Evolutionary conservation across 2,329 filamentous ascomycete genomes (phyloP), one percentile per base, ranked within the genome.

Genomic region (Penicillium decumbens): DNA sequence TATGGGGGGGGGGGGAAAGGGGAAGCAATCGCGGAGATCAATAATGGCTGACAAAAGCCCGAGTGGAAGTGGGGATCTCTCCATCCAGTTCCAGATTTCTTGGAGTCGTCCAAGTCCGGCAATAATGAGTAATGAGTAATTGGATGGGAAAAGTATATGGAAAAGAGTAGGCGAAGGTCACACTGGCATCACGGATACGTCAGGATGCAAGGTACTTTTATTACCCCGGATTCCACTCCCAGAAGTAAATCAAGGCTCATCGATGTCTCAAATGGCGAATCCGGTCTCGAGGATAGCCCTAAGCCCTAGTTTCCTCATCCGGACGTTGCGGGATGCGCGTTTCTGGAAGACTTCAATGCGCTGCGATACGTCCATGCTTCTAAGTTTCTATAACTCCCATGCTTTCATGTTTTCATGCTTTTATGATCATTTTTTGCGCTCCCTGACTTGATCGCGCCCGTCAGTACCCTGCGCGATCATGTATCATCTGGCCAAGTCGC

Each of bases 401-500:
- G 18, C 3, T 37, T 18, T 37, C 15, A 37, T 32, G 18, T 1
- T 37, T 18, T 20, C 15, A 37, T 28, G 15, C 5, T 41, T 43
- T 23, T 18, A 43, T 50, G 24, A 43, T 33, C 35, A 1, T n/a
- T 33, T 32, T 15, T 18, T 13, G 27, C 23, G 15, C 15, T 2
- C 33, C 41, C 41, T 50, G 53, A 58, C 47, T 50, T 49, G 53
- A 52, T 51, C 44, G 49, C 49, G 43, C 50, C 50, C 53, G 54
- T 50, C 54, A 57, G 27, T 53, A 51, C 47, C 49, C 54, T 49
- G 55, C 54, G 55, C 60, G 59, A 68, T 57, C 51, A 96, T 96
- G 92, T 97, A 96, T 76, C 92, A 97, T 75, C 84, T 98, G 62
- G 85, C 89, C 65, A 96, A 96, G 72, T 91, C 89, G 51, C 79